These are phyloP conservation scores for Neurospora tetraspora DNA, from an alignment of 495 filamentous ascomycete genomes.

Conservation along the genomic window DNA sequence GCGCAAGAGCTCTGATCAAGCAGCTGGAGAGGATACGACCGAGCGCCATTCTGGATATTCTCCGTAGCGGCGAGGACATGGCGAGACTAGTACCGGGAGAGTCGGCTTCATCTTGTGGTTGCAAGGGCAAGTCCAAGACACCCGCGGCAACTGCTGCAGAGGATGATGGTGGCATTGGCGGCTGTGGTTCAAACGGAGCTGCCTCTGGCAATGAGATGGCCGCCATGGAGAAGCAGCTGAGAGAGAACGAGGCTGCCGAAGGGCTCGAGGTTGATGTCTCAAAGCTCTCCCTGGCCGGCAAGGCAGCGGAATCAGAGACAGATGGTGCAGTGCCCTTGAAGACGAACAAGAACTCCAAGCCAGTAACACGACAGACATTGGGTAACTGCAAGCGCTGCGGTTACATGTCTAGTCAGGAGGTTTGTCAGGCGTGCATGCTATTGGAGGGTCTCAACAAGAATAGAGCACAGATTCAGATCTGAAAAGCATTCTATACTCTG, in stretches of 20 bases:
- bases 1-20: constrained; percentile 85
- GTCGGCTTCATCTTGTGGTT: constrained; percentile 23
- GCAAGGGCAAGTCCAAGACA: constrained; percentile 25
- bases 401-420: constrained; percentile 89
- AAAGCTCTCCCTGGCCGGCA: constrained; percentile 18
- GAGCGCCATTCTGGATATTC: constrained; percentile 89
- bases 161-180: constrained; percentile 45
- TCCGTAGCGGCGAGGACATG: constrained; percentile 94
- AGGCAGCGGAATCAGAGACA: constrained; percentile 5
- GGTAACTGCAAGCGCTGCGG: constrained; percentile 81
- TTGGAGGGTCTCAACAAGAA: constrained; percentile 90
- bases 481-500: constrained; percentile 12
- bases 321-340: constrained; percentile 10
- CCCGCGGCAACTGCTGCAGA: constrained; percentile 39
- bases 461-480: constrained; percentile 65
- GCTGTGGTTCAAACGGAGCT: constrained; percentile 71
- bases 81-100: constrained; percentile 68
- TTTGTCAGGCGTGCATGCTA: constrained; percentile 89
- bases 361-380: constrained; percentile 51
- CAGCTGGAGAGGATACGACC: constrained; percentile 86
- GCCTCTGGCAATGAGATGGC: constrained; percentile 77
- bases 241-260: constrained; percentile 54
- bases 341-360: constrained; percentile 14
- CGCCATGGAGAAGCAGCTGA: constrained; percentile 72
- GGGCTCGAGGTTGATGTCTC: constrained; percentile 65